Conservation (phyloP, 805 yeast species). For the Brettanomyces sp. region DNA sequence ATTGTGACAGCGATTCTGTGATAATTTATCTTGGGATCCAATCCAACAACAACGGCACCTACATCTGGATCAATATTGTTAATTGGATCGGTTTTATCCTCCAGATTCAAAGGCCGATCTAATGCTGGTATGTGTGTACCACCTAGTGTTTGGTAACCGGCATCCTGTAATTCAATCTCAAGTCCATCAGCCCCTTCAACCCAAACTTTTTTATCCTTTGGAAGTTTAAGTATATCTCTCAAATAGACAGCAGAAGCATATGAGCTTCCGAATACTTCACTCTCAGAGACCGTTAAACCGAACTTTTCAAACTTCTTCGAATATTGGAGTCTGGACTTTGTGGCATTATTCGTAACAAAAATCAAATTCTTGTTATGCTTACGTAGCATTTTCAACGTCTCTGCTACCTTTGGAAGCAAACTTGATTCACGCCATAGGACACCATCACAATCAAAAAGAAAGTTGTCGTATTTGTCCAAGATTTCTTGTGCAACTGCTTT, state of each 20-base stretch:
- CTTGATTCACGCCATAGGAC: conserved; percentile 90
- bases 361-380: conserved; percentile 53
- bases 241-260: conserved; percentile 87
- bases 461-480: conserved; percentile 66
- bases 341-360: conserved; percentile 93
- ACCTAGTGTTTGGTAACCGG: conserved; percentile 75
- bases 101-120: conserved; percentile 41
- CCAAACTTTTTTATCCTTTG: conserved; percentile 74
- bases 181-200: conserved; percentile 86
- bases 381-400: conserved; percentile 59
- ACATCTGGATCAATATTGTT: conserved; percentile 61
- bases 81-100: conserved; percentile 44
- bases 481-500: conserved; percentile 43
- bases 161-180: conserved; percentile 61
- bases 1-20: conserved; percentile 72
- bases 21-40: conserved; percentile 71
- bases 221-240: conserved; percentile 63
- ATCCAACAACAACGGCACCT: conserved; percentile 85
- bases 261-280: conserved; percentile 84
- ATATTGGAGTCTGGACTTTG: conserved; percentile 77
- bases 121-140: conserved; percentile 36
- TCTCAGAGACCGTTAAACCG: conserved; percentile 36
- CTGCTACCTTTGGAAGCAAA: conserved; percentile 67
- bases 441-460: conserved; percentile 95
- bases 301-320: conserved; percentile 64